phyloP scores from a whole-genome alignment of 257 asterid genomes.

The Scutellaria galericulata region DNA sequence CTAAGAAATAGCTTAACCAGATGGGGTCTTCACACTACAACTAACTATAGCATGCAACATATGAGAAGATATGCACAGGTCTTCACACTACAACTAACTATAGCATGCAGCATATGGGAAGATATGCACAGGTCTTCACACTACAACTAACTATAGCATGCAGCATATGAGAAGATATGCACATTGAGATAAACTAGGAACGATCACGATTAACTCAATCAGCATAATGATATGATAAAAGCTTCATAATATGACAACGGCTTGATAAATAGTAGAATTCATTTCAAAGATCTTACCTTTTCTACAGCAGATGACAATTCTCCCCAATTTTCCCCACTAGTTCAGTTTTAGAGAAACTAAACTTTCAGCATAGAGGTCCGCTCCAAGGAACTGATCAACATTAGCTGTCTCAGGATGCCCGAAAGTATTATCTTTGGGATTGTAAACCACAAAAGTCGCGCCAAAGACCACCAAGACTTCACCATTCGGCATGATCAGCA shows the following conservation, averaged over 20 bases:
- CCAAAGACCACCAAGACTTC: conserved; percentile 43
- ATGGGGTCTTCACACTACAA: background rate
- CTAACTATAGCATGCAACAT: too few relatives aligned
- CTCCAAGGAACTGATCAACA: conserved; percentile 31
- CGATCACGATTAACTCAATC: background rate
- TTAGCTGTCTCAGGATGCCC: conserved; percentile 34
- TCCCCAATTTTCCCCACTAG: background rate
- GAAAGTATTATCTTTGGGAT: conserved; percentile 33
- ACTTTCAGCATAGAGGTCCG: conserved; percentile 50
- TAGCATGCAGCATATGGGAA: too few relatives aligned
- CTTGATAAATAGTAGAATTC: background rate
- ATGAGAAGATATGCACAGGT: too few relatives aligned
- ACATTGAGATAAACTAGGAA: background rate
- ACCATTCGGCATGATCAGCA: conserved; percentile 42
- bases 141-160: background rate
- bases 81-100: too few relatives aligned
- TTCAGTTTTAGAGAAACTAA: conserved; percentile 40
- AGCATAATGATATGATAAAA: conserved; percentile 1
- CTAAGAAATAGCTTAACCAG: background rate
- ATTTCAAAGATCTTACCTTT: conserved; percentile 2
- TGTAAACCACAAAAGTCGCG: conserved; percentile 40
- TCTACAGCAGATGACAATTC: background rate
- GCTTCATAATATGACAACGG: background rate
- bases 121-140: background rate
- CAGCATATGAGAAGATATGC: background rate